Base-by-base conservation (phyloP, 345 rosid species). In the Populus alba region DNA sequence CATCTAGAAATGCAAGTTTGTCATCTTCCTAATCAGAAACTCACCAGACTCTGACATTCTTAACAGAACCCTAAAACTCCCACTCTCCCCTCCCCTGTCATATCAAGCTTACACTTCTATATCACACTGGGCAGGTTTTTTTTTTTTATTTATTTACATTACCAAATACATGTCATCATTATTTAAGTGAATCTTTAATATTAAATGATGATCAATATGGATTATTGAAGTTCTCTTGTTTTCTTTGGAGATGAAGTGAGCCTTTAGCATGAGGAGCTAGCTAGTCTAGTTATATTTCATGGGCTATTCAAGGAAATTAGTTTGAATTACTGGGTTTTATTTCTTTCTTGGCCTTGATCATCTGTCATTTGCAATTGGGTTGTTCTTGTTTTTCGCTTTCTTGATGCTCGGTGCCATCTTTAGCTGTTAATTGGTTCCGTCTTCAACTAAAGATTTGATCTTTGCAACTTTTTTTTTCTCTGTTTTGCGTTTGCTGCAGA, bases 401-500 rank as follows among this genome's bases (percentile, higher is more conserved):
- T 35, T 76, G 47, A n/a, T 17, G 13, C 67, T 23, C 55, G 33
- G 37, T 67, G 7, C 51, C 20, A 20, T 49, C 39, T 33, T 17
- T 66, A 15, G 17, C 49, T 68, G 1, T 27, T 12, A 10, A 31
- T 22, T 27, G 20, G 13, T 29, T 65, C 35, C 37, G 1, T 18
- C 55, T 59, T 33, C 3, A 53, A 37, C 20, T 20, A 22, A 68
- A 37, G n/a, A 61, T 20, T 8, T 71, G 55, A 63, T 71, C 5
- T 41, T 49, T 66, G 41, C 45, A 41, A 41, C 35, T 65, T 16
- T 27, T 7, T 10, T 57, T 70, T n/a, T 55, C 20, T 41, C 74
- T 77, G 47, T 70, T 61, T 61, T 77, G 47, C n/a, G 22, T 49
- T n/a, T 17, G 55, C 29, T 74, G 74, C 82, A 74, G 75, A 57